phyloP scores from a whole-genome alignment of 1,139 yeast species.

The Scheffersomyces lignicola region DNA sequence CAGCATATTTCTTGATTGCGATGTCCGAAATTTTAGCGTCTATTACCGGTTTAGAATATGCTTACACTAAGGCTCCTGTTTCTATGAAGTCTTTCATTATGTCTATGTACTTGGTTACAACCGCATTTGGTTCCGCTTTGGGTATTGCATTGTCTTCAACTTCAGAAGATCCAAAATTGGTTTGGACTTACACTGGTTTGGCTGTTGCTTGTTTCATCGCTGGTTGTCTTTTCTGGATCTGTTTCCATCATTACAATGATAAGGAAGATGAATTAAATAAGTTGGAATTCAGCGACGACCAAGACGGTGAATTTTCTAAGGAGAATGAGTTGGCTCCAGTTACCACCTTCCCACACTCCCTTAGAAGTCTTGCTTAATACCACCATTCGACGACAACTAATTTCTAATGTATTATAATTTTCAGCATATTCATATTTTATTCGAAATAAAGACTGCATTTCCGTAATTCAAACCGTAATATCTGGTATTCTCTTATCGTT shows the following conservation, averaged over 20 bases:
- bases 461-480: no score
- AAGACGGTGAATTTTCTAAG: constrained; percentile 13
- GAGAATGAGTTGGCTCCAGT: constrained; percentile 20
- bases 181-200: constrained; percentile 66
- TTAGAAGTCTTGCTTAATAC: constrained; percentile 13
- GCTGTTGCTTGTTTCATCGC: constrained; percentile 59
- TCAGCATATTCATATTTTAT: no score
- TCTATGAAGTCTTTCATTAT: constrained; percentile 67
- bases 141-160: constrained; percentile 73
- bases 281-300: constrained; percentile 43
- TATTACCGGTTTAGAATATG: constrained; percentile 67
- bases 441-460: no score
- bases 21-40: constrained; percentile 66
- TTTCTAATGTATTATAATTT: no score
- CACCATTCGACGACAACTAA: no score
- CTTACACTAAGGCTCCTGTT: constrained; percentile 69
- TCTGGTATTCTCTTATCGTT: no score
- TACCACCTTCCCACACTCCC: constrained; percentile 18
- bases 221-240: constrained; percentile 62
- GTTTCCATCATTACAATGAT: constrained; percentile 56
- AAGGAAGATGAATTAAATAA: constrained; percentile 63
- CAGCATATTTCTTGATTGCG: constrained; percentile 63
- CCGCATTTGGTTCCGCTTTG: constrained; percentile 68
- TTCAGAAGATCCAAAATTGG: constrained; percentile 65
- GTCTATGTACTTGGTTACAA: constrained; percentile 60